Conservation (phyloP, 495 filamentous ascomycete species). For the Xylaria cubensis region DNA sequence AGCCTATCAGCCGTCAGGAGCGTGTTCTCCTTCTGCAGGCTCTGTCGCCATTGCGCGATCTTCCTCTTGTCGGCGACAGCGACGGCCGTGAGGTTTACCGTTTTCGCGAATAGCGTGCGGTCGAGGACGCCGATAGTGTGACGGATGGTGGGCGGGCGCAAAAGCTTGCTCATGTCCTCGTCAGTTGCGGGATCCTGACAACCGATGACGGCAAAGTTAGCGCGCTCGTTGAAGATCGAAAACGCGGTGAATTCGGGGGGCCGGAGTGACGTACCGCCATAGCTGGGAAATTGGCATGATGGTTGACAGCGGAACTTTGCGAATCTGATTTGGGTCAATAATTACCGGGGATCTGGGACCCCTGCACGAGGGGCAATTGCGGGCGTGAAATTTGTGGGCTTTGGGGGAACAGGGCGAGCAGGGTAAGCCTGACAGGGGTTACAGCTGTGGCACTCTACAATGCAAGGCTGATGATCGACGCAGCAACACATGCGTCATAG, state of each 20-base stretch:
- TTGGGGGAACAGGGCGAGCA: neutral
- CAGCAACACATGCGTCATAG: constrained; percentile 27
- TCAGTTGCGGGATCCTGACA: constrained; percentile 24
- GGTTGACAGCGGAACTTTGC: constrained; percentile 4
- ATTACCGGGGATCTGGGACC: neutral
- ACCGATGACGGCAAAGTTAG: constrained; percentile 19
- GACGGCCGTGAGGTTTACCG: constrained; percentile 77
- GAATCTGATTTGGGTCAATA: constrained; percentile 13
- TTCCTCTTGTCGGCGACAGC: constrained; percentile 72
- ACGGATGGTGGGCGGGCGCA: constrained; percentile 84
- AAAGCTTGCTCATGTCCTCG: constrained; percentile 51
- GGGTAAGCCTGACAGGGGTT: neutral
- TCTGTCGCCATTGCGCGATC: constrained; percentile 69
- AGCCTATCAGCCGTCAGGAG: constrained; percentile 60
- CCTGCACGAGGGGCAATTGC: constrained; percentile 8
- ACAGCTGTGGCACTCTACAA: constrained; percentile 7
- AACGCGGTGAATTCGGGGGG: neutral
- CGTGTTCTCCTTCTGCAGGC: constrained; percentile 64
- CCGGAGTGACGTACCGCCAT: constrained; percentile 23
- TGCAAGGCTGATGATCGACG: constrained; percentile 27
- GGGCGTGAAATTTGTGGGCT: constrained; percentile 1
- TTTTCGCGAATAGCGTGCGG: constrained; percentile 80
- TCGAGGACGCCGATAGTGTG: constrained; percentile 70
- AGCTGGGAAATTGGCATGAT: constrained; percentile 16
- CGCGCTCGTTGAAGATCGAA: neutral